Conservation (phyloP, 108 stramenopile genomes). For the Schizochytrium sp. region DNA sequence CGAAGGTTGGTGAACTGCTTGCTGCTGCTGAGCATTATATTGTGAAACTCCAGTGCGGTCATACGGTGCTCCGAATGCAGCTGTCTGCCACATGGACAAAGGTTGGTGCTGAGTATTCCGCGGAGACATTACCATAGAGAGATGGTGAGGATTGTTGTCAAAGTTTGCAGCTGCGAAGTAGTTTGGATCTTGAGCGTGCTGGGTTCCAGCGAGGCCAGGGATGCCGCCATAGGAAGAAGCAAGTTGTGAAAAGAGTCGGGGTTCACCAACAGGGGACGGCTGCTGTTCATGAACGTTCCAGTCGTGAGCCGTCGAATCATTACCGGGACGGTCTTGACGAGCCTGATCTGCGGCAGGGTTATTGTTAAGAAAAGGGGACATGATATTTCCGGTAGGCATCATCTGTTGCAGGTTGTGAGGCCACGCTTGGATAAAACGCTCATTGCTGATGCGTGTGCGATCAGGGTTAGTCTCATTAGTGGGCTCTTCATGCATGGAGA, state of each 20-base stretch:
- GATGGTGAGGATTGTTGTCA: neutral
- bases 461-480: neutral
- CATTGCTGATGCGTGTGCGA: neutral
- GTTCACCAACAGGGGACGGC: neutral
- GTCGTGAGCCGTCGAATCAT: neutral
- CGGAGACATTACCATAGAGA: too few relatives aligned
- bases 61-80: too few relatives aligned
- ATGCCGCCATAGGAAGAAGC: neutral
- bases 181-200: neutral
- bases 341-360: neutral
- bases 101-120: too few relatives aligned
- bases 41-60: too few relatives aligned
- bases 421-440: neutral
- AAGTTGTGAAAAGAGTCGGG: neutral
- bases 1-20: neutral
- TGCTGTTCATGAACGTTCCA: neutral
- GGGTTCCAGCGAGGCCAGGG: neutral
- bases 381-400: neutral
- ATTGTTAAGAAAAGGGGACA: neutral
- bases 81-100: too few relatives aligned
- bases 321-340: neutral
- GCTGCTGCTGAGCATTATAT: neutral
- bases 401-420: neutral
- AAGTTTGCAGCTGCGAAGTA: neutral
- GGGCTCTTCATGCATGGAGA: slow-evolving; percentile 1